Percentiles rank a stretch among this genome's conserved stretches.
Conservation (phyloP, 2,329 filamentous ascomycete species). For the Plectosphaerella cucumerina region DNA sequence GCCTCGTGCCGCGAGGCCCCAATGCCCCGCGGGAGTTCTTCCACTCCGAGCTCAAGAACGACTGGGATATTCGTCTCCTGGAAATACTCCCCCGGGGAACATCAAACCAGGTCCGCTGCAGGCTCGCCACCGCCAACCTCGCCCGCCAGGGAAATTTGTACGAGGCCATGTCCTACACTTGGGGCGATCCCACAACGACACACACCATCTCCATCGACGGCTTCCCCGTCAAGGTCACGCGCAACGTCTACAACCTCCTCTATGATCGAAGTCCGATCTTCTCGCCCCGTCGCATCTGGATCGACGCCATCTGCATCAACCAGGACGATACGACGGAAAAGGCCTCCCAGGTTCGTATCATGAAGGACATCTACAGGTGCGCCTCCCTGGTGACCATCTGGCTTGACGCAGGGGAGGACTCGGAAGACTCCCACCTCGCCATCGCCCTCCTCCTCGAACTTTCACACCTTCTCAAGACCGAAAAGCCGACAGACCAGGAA, state of each 20-base stretch:
- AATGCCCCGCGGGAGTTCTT: background rate
- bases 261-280: background rate
- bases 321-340: constrained; percentile 29
- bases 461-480: background rate
- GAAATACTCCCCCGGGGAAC: background rate
- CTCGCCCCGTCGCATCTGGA: constrained; percentile 22
- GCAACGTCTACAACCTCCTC: background rate
- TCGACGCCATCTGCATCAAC: constrained; percentile 37
- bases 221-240: background rate
- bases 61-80: constrained; percentile 1
- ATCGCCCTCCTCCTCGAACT: constrained; percentile 3
- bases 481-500: background rate
- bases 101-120: background rate
- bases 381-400: constrained; percentile 28
- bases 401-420: constrained; percentile 23
- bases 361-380: constrained; percentile 30
- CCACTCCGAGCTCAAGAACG: background rate
- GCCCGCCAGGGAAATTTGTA: background rate
- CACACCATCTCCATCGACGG: background rate
- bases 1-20: background rate
- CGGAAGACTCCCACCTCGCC: background rate
- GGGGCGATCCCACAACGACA: background rate
- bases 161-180: constrained; percentile 9
- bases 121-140: background rate
- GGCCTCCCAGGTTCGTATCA: constrained; percentile 30